These are phyloP conservation scores for Penicillium odoratum DNA, from an alignment of 495 filamentous ascomycete species.

Conservation along the genomic window DNA sequence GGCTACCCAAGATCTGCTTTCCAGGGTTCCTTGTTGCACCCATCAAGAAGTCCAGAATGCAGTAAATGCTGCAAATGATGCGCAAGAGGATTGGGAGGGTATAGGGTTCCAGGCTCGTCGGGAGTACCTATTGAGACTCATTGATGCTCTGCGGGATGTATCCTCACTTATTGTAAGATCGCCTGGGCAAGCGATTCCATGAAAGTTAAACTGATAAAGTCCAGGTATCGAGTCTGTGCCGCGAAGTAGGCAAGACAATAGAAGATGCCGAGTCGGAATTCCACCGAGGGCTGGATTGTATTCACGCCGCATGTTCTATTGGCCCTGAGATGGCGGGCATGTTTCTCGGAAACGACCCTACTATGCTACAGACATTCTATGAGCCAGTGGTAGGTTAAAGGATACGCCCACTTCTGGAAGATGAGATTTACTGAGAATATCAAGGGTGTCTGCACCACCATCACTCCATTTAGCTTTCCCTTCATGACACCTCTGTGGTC, in stretches of 20 bases:
- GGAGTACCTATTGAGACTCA: slow-evolving; percentile 23
- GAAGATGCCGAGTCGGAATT: slow-evolving; percentile 32
- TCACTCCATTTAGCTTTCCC: slow-evolving; percentile 34
- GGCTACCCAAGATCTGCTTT: slow-evolving; percentile 24
- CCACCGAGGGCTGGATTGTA: slow-evolving; percentile 27
- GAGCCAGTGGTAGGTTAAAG: slow-evolving; percentile 22
- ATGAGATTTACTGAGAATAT: neutral
- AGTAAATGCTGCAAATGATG: slow-evolving; percentile 23
- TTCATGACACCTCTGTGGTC: slow-evolving; percentile 16
- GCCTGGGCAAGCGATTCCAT: neutral
- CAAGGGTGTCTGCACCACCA: slow-evolving; percentile 30
- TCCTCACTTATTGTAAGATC: slow-evolving; percentile 23
- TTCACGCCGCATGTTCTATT: slow-evolving; percentile 32
- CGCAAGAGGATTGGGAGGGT: slow-evolving; percentile 24
- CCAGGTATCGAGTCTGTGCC: slow-evolving; percentile 16
- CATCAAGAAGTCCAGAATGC: slow-evolving; percentile 27
- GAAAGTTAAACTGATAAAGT: neutral
- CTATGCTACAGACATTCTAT: slow-evolving; percentile 26
- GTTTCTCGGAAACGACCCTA: slow-evolving; percentile 26
- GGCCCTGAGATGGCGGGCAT: slow-evolving; percentile 30
- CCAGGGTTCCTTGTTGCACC: slow-evolving; percentile 24
- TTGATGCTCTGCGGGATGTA: slow-evolving; percentile 24
- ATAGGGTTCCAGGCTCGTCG: slow-evolving; percentile 23
- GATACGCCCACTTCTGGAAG: neutral
- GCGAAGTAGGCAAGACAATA: slow-evolving; percentile 30